phyloP scores from a whole-genome alignment of 2,329 filamentous ascomycete species.

The Fusarium solani-melongenae region DNA sequence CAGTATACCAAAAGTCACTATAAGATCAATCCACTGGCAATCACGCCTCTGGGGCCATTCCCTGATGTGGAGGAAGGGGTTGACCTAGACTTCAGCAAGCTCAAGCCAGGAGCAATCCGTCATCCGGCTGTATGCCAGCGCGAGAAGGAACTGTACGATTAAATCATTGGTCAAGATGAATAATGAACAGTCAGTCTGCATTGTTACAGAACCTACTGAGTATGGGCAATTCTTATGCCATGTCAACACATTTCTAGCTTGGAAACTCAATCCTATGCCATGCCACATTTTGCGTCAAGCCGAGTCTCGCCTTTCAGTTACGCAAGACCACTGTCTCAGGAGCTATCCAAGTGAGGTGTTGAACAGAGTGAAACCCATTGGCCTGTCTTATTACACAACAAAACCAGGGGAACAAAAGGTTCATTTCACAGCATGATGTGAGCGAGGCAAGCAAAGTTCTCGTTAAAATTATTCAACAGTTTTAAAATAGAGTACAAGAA shows the following conservation, averaged over 20 bases:
- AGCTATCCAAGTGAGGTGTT: neutral
- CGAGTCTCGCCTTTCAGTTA: neutral
- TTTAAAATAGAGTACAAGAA: neutral
- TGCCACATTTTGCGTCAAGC: neutral
- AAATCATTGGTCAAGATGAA: neutral
- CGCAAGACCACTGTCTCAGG: neutral
- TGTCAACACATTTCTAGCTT: neutral
- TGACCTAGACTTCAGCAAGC: conserved; percentile 30
- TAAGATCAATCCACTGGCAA: conserved; percentile 42
- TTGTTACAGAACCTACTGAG: neutral
- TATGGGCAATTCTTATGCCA: neutral
- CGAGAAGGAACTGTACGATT: conserved; percentile 37
- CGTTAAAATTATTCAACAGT: neutral
- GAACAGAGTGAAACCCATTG: neutral
- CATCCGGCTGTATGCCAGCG: conserved; percentile 40
- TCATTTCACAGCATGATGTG: neutral
- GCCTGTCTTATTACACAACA: neutral
- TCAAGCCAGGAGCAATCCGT: conserved; percentile 34
- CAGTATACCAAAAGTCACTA: conserved; percentile 44
- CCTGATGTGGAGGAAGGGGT: conserved; percentile 39
- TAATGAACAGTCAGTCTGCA: too few species aligned
- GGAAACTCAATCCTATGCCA: neutral
- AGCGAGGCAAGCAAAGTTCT: neutral
- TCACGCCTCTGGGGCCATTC: conserved; percentile 42
- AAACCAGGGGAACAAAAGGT: too few species aligned